Evolutionary conservation across 2,329 filamentous ascomycete species (phyloP).

Genomic region (Byssochlamys sp.): DNA sequence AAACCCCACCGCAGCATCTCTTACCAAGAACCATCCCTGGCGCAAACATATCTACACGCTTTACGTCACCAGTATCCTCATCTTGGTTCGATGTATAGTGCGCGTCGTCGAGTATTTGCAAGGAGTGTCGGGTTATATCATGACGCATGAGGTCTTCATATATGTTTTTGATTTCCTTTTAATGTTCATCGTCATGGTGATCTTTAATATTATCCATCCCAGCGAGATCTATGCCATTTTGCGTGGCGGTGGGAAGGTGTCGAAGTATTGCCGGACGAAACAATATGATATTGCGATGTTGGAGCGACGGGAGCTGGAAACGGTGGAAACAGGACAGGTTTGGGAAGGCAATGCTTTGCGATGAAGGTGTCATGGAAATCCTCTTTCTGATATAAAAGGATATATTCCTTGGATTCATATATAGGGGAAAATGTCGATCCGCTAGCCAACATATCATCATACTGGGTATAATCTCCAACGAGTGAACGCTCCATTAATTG

Average conservation of each 20-base stretch:
- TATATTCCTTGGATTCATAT: too few species aligned
- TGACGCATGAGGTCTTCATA: conserved; percentile 12
- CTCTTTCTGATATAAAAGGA: too few species aligned
- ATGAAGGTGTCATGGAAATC: not conserved
- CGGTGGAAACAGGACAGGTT: not conserved
- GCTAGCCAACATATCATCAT: too few species aligned
- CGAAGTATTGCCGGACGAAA: not conserved
- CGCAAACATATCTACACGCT: conserved; percentile 21
- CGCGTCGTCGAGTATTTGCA: conserved; percentile 15
- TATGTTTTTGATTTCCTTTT: conserved; percentile 16
- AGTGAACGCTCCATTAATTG: too few species aligned
- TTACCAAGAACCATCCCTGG: conserved; percentile 16
- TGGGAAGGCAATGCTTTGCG: not conserved
- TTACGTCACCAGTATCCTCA: conserved; percentile 9
- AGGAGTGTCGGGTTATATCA: conserved; percentile 12
- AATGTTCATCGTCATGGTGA: conserved; percentile 12
- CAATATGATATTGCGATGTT: not conserved
- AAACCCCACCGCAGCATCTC: conserved; percentile 14
- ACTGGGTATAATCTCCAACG: too few species aligned
- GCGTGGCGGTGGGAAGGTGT: not conserved
- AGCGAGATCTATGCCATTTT: conserved; percentile 9
- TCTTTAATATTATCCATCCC: conserved; percentile 11
- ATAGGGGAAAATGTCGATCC: too few species aligned
- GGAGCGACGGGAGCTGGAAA: not conserved
- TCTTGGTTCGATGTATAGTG: conserved; percentile 13